These are phyloP conservation scores for Arthrinium phaeospermum DNA, from an alignment of 2,329 filamentous ascomycete genomes.

Conservation along the genomic window DNA sequence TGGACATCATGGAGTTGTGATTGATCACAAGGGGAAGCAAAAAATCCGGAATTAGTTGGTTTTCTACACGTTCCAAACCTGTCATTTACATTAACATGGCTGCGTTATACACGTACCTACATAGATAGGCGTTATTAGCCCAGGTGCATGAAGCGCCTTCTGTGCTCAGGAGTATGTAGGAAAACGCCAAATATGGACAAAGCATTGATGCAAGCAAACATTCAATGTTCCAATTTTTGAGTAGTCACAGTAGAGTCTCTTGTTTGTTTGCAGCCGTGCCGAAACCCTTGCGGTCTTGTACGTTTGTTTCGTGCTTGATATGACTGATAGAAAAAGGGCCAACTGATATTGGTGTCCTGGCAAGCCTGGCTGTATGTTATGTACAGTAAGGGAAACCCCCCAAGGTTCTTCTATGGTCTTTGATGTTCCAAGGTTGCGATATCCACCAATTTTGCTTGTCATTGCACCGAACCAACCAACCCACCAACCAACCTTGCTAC, in stretches of 20 bases:
- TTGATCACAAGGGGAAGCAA: not conserved
- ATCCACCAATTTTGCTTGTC: not conserved
- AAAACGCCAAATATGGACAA: not conserved
- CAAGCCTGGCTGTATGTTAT: not conserved
- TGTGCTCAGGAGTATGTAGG: not conserved
- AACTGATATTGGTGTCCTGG: not conserved
- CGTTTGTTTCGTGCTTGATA: not conserved
- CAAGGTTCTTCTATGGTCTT: not conserved
- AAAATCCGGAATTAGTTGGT: not conserved
- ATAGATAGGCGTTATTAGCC: no score
- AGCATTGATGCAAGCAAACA: not conserved
- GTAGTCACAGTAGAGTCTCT: not conserved
- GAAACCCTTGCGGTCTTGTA: not conserved
- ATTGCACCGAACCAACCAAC: not conserved
- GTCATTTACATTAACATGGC: not conserved
- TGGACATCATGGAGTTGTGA: not conserved
- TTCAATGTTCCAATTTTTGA: not conserved
- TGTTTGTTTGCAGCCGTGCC: not conserved
- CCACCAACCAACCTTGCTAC: not conserved
- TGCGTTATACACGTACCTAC: not conserved
- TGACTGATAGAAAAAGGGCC: not conserved
- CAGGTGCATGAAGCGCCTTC: not conserved
- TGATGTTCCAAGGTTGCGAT: not conserved
- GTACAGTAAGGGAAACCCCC: not conserved
- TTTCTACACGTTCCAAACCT: not conserved